A percentile compares a stretch with the other conserved stretches of the same genome.
These are phyloP conservation scores for Chaetomium sp. DNA, from an alignment of 2,329 filamentous ascomycete genomes.

Conservation along the genomic window DNA sequence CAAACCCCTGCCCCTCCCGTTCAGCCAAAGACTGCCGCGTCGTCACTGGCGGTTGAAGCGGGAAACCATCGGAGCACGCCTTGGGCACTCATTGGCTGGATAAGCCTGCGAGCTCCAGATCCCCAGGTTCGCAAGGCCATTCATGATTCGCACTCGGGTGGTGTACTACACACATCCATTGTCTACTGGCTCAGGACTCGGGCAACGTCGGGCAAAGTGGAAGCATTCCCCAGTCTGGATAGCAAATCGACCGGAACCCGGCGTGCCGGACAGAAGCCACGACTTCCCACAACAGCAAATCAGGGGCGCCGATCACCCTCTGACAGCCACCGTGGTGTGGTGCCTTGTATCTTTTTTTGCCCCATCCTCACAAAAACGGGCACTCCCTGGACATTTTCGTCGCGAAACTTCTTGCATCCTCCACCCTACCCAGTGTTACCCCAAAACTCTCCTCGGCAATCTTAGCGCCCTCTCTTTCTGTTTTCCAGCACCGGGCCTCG, in stretches of 20 bases:
- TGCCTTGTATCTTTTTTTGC: neutral
- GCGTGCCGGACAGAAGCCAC: slow-evolving; percentile 9
- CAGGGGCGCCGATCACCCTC: slow-evolving; percentile 17
- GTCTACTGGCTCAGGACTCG: neutral
- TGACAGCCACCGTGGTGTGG: neutral
- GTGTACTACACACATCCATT: neutral
- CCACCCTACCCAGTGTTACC: neutral
- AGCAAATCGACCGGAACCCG: slow-evolving; percentile 6
- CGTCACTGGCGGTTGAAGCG: neutral
- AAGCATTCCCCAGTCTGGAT: slow-evolving; percentile 1
- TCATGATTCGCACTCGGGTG: slow-evolving; percentile 1
- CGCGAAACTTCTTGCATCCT: slow-evolving; percentile 3
- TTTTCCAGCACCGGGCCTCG: slow-evolving; percentile 10
- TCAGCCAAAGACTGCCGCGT: neutral
- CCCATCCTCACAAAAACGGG: neutral
- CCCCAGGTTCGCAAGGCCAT: neutral
- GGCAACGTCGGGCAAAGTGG: neutral
- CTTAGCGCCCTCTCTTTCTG: slow-evolving; percentile 19
- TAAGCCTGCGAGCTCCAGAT: neutral
- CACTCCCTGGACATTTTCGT: slow-evolving; percentile 8
- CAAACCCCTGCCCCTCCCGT: neutral
- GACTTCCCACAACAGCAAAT: slow-evolving; percentile 8
- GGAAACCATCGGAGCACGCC: neutral
- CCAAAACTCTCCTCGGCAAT: slow-evolving; percentile 4
- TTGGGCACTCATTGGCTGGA: slow-evolving; percentile 13